Evolutionary conservation across 2,329 filamentous ascomycete genomes (phyloP).

Genomic region (Fusarium neocosmosporiellum): DNA sequence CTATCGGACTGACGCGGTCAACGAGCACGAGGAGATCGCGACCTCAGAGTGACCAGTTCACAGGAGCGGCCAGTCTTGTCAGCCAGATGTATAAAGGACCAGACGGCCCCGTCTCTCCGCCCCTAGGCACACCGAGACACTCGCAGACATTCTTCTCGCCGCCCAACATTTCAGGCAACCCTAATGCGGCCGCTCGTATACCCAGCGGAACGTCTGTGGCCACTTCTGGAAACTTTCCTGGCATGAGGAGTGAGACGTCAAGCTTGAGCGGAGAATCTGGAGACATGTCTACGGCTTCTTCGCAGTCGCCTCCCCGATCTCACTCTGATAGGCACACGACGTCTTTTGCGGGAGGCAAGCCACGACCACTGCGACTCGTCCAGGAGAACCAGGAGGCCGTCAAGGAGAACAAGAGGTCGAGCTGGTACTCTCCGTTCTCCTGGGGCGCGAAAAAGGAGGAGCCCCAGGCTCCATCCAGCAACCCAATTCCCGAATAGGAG

Average conservation of each 20-base stretch:
- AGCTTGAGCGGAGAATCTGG: conserved; percentile 77
- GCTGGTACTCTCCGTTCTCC: conserved; percentile 72
- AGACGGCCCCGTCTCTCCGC: conserved; percentile 70
- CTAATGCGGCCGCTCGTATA: conserved; percentile 61
- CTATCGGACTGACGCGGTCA: conserved; percentile 69
- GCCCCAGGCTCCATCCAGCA: conserved; percentile 39
- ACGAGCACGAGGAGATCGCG: conserved; percentile 65
- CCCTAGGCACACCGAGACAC: conserved; percentile 67
- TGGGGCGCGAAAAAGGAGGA: conserved; percentile 64
- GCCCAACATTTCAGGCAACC: conserved; percentile 61
- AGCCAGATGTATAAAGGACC: conserved; percentile 90
- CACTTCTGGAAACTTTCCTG: conserved; percentile 74
- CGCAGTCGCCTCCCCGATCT: conserved; percentile 65
- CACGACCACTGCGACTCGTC: conserved; percentile 86
- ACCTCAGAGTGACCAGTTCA: conserved; percentile 73
- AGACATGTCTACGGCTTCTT: conserved; percentile 58
- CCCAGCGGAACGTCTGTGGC: conserved; percentile 61
- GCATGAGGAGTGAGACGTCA: conserved; percentile 73
- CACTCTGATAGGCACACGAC: conserved; percentile 67
- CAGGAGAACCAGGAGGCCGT: conserved; percentile 74
- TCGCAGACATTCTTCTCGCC: conserved; percentile 73
- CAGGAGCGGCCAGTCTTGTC: conserved; percentile 76
- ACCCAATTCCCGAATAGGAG: conserved; percentile 50
- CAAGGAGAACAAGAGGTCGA: conserved; percentile 68
- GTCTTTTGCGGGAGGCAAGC: conserved; percentile 72